phyloP scores from a whole-genome alignment of 164 flowering plant species.

The Malania oleifera region DNA sequence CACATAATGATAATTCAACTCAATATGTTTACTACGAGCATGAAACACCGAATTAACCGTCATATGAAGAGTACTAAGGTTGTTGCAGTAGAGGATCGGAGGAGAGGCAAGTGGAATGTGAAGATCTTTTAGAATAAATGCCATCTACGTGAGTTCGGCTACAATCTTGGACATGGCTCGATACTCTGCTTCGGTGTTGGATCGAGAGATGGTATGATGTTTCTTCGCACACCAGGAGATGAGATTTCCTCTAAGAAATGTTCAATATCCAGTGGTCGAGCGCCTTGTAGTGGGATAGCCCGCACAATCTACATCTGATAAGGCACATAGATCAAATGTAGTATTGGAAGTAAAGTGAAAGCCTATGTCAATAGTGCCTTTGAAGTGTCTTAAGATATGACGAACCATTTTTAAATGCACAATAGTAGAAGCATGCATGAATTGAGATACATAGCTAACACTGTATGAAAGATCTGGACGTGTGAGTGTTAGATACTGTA shows the following conservation, averaged over 20 bases:
- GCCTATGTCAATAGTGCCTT: too few relatives aligned
- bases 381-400: too few relatives aligned
- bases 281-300: neutral
- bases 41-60: constrained; percentile 4
- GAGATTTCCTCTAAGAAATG: neutral
- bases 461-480: neutral
- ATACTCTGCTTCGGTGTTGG: constrained; percentile 8
- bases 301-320: constrained; percentile 5
- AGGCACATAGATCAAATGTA: constrained; percentile 4
- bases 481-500: neutral
- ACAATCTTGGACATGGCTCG: neutral
- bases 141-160: neutral
- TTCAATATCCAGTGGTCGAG: constrained; percentile 4
- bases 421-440: neutral
- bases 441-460: neutral
- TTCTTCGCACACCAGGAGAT: constrained; percentile 14
- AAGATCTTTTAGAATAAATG: neutral
- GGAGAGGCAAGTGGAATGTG: neutral
- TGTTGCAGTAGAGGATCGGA: neutral
- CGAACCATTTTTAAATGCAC: too few relatives aligned
- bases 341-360: too few relatives aligned
- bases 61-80: neutral
- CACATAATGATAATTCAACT: constrained; percentile 11
- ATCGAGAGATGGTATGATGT: neutral
- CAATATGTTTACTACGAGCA: constrained; percentile 7